Conservation (phyloP, 1,284 basidiomycete species). For the Puccinia triticina region DNA sequence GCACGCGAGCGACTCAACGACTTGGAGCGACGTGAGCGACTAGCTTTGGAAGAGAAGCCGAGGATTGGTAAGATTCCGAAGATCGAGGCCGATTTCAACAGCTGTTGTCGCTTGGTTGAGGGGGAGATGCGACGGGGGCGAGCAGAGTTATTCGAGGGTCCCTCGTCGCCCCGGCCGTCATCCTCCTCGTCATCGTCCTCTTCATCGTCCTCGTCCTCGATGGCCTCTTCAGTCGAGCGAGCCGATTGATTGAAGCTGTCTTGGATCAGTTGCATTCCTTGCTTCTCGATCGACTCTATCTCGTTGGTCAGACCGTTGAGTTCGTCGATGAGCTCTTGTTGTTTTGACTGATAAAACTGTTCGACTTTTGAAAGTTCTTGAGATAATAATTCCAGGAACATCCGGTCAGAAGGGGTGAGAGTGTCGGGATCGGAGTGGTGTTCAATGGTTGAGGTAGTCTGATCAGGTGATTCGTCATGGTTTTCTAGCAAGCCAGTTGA, state of each 20-base stretch:
- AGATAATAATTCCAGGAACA: conserved; percentile 22
- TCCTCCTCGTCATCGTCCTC: conserved; percentile 25
- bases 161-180: conserved; percentile 3
- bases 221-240: not conserved
- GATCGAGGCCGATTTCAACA: conserved; percentile 22
- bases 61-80: conserved; percentile 38
- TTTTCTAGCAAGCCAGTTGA: conserved; percentile 23
- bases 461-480: not conserved
- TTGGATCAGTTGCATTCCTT: conserved; percentile 21
- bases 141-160: not conserved
- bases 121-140: not conserved
- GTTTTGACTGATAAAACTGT: conserved; percentile 24
- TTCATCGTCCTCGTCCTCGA: conserved; percentile 28
- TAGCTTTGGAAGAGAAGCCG: conserved; percentile 13
- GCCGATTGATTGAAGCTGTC: not conserved
- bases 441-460: not conserved
- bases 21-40: not conserved
- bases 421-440: not conserved
- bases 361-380: conserved; percentile 32
- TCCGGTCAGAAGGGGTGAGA: conserved; percentile 9
- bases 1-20: not conserved
- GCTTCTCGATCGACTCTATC: conserved; percentile 12
- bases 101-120: conserved; percentile 17
- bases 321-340: conserved; percentile 19
- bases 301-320: conserved; percentile 16